phyloP scores from a whole-genome alignment of 257 asterid species.

The Solanum microdontum region DNA sequence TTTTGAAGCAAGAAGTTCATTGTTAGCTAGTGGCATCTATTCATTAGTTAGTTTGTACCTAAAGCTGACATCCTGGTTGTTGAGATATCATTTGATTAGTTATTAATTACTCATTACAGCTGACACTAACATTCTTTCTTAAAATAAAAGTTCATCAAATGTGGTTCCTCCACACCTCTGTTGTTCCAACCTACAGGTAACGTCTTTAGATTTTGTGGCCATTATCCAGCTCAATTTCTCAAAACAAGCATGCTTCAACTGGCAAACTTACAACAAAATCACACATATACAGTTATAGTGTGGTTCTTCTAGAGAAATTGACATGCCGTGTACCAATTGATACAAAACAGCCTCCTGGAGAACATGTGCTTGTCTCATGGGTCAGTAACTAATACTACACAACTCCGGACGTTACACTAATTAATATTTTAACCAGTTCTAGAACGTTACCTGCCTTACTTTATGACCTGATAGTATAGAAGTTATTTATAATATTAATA shows the following conservation, averaged over 20 bases:
- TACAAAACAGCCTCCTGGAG: slow-evolving; percentile 54
- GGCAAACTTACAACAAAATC: slow-evolving; percentile 82
- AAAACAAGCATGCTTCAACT: slow-evolving; percentile 63
- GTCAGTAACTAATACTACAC: slow-evolving; percentile 22
- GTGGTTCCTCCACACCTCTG: too few species aligned
- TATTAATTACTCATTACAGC: neutral
- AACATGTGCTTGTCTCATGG: slow-evolving; percentile 74
- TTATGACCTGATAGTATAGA: neutral
- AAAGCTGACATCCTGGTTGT: neutral
- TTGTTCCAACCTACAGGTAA: neutral
- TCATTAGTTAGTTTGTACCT: neutral
- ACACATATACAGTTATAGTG: slow-evolving; percentile 74
- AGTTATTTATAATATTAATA: too few species aligned
- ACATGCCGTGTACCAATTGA: slow-evolving; percentile 72
- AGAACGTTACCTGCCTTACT: neutral
- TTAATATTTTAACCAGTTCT: neutral
- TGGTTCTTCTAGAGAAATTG: slow-evolving; percentile 64
- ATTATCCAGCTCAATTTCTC: neutral
- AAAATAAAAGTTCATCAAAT: too few species aligned
- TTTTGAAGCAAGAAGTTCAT: neutral
- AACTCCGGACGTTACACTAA: too few species aligned
- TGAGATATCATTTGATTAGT: neutral
- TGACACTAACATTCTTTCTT: too few species aligned
- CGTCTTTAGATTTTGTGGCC: neutral
- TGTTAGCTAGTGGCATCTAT: neutral